These are phyloP conservation scores for Hsuehochloa calcarea DNA, from an alignment of 176 grass and related monocot species.

Conservation along the genomic window DNA sequence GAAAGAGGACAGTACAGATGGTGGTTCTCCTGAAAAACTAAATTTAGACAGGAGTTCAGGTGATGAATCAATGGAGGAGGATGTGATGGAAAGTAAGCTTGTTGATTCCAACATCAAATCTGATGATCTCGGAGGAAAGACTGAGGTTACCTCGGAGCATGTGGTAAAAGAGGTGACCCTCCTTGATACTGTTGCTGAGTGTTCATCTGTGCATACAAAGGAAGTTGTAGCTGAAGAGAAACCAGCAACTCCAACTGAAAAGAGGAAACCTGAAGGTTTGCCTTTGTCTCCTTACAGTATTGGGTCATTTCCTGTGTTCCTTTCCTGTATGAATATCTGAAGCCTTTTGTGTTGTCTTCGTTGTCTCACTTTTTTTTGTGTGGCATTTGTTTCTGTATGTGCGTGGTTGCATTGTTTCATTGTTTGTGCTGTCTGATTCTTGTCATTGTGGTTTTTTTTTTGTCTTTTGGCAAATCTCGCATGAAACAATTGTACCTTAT, in stretches of 20 bases:
- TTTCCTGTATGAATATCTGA: conserved; percentile 1
- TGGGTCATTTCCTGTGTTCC: not conserved
- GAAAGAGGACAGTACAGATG: conserved; percentile 43
- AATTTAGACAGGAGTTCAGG: conserved; percentile 67
- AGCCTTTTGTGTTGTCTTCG: not conserved
- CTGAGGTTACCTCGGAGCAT: conserved; percentile 24
- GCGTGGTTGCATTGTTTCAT: not conserved
- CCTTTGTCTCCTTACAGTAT: conserved; percentile 4
- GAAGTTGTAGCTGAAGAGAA: conserved; percentile 42
- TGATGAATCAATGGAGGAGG: conserved; percentile 77
- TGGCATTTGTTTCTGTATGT: not conserved
- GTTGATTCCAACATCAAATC: conserved; percentile 39
- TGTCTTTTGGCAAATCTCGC: conserved; percentile 3
- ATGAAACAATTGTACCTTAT: not conserved
- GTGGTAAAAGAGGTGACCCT: conserved; percentile 35
- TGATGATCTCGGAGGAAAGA: conserved; percentile 29
- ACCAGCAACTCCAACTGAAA: conserved; percentile 41
- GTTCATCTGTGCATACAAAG: conserved; percentile 30
- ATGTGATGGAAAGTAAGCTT: conserved; percentile 55
- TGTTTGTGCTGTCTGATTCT: conserved; percentile 1
- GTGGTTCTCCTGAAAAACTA: conserved; percentile 55
- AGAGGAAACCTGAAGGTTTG: conserved; percentile 78
- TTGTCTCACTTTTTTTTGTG: not conserved
- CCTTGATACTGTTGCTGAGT: conserved; percentile 17
- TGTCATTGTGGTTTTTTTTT: not conserved